Base-by-base conservation (phyloP, 108 stramenopile species). In the Pseudonitzschia multistriata region DNA sequence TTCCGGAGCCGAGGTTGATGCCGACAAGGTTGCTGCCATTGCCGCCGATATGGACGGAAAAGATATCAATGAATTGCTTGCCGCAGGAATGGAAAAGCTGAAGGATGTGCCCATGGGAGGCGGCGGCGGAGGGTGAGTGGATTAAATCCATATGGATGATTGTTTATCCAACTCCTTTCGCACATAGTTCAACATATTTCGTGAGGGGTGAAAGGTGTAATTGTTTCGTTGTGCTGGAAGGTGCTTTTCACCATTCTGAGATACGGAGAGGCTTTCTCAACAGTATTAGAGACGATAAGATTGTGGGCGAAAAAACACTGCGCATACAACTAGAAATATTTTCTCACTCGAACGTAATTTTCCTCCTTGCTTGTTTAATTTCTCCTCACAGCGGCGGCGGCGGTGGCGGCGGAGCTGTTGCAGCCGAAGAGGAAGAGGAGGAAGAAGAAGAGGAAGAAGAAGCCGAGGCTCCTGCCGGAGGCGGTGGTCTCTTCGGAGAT, bases 81-180 rank as follows among this genome's bases (percentile, higher is more conserved):
- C 83, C 35, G 87, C 79, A 13, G 94, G 94, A 67, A 88, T 91
- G 87, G 91, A 79, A 62, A 91, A 91, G 70, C 66, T 95, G 76
- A 95, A 95, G 88, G 91, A 95, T 81, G 90, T 95, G 19, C 91
- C 91, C 39, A 85, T 95, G 81, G 94, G 94, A 59, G 94, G 93
- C 60, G 93, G 93, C 39, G 93, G 90, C 28, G 94, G 88, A 17
- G 91, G 89, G 21, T 52, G 50, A 91, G 89, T 76, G 82, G 59
- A 80, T 82, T 42, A 62, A 73, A 79, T 53, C 19, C 0, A 53
- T 53, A 27, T 27, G 34, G 55, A 4, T 2, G 17, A 21, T 22
- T 57, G 21, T 37, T 27, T 14, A 28, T 10, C 7, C 7, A 35
- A 27, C 34, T 34, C 31, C 15, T 35, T 30, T 66, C 29, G 14